These are phyloP conservation scores for Juglanconis juglandina DNA, from an alignment of 2,329 filamentous ascomycete genomes.

Conservation along the genomic window DNA sequence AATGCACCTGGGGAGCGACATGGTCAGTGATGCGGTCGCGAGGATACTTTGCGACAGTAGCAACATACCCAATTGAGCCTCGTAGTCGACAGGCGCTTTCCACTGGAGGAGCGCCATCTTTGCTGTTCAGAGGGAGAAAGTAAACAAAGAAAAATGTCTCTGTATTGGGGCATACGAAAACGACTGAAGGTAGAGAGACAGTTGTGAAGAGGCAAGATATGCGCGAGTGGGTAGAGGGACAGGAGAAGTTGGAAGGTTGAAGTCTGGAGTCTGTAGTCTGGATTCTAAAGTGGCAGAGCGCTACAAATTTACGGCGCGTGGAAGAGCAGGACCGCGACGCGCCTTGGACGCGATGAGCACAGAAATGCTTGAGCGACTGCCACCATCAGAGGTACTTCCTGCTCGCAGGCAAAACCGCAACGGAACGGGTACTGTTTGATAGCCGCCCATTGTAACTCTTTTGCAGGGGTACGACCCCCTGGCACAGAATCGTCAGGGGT, in stretches of 20 bases:
- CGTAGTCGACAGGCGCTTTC: slow-evolving; percentile 79
- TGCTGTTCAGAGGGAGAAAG: slow-evolving; percentile 1
- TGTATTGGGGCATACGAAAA: neutral
- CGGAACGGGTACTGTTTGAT: neutral
- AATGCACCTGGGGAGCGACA: slow-evolving; percentile 60
- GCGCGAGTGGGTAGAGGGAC: neutral
- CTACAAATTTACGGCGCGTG: slow-evolving; percentile 8
- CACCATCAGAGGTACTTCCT: neutral
- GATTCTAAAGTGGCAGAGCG: neutral
- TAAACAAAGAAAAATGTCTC: neutral
- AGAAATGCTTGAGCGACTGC: neutral
- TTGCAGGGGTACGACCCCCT: neutral
- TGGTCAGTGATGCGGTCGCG: neutral
- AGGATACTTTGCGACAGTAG: slow-evolving; percentile 4
- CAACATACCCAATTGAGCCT: slow-evolving; percentile 72
- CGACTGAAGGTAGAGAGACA: neutral
- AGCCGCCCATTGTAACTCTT: neutral
- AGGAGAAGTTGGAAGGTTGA: neutral
- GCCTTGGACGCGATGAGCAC: neutral
- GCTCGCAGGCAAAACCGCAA: neutral
- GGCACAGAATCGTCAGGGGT: neutral
- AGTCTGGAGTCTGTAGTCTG: neutral
- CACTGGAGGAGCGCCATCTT: slow-evolving; percentile 83
- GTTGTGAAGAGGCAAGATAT: neutral
- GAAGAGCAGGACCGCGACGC: neutral